Percentiles rank a stretch among this genome's conserved stretches.
These are phyloP conservation scores for Ophiostoma piceae DNA, from an alignment of 2,329 filamentous ascomycete genomes.

Conservation along the genomic window DNA sequence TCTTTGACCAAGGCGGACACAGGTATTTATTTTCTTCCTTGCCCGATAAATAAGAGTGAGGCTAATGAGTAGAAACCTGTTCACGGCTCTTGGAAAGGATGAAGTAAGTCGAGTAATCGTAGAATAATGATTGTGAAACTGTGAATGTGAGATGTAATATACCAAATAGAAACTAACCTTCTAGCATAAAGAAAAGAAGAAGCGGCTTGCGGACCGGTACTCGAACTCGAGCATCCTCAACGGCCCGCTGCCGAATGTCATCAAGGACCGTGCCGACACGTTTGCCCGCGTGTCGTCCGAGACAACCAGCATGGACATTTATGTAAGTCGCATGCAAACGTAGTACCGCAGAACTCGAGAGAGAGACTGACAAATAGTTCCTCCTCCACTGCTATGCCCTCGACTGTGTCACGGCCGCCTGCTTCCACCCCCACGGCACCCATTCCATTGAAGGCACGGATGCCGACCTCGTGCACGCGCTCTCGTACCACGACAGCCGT, in stretches of 20 bases:
- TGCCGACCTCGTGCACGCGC: slow-evolving; percentile 15
- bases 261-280: slow-evolving; percentile 22
- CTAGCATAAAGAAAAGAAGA: slow-evolving; percentile 11
- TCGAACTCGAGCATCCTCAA: slow-evolving; percentile 20
- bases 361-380: slow-evolving; percentile 40
- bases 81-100: slow-evolving; percentile 1
- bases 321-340: neutral
- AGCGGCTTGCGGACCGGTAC: slow-evolving; percentile 19
- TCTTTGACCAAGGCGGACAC: slow-evolving; percentile 29
- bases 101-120: slow-evolving; percentile 31
- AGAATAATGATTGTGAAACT: neutral
- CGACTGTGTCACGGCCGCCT: slow-evolving; percentile 22
- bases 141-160: neutral
- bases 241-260: slow-evolving; percentile 1
- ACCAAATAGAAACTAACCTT: neutral
- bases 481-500: slow-evolving; percentile 24
- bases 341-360: neutral
- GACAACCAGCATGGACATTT: slow-evolving; percentile 16
- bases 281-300: slow-evolving; percentile 17
- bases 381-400: slow-evolving; percentile 24
- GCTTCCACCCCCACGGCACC: slow-evolving; percentile 22
- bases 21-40: neutral
- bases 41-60: neutral
- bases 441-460: slow-evolving; percentile 21
- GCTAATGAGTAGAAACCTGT: slow-evolving; percentile 8